Evolutionary conservation across 1,284 basidiomycete genomes (phyloP), one percentile per base, ranked within the genome.

Genomic region (Vanrija sp.): DNA sequence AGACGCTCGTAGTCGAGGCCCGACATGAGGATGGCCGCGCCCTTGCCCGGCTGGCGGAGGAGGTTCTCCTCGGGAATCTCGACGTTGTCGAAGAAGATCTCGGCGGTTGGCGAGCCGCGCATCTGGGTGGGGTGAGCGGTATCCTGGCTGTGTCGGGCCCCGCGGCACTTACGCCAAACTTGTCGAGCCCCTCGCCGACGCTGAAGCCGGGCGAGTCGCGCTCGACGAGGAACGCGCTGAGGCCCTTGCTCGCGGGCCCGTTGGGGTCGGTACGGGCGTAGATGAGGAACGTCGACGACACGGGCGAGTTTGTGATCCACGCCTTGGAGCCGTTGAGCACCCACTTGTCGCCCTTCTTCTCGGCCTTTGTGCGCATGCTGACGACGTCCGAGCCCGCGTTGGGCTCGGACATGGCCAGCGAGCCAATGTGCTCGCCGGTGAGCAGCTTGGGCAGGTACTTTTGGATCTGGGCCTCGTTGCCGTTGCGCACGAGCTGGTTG

Each of bases 271-370:
- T 91, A 77, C 94, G 94, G 16, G 93, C 93, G 73, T 97, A 97
- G 6, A 97, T 89, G 19, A 97, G 85, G 24, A 96, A 81, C 0
- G 91, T 96, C 12, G 86, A 88, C 2, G 94, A 89, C 23, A 85
- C 79, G 1, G 93, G 90, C 4, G 92, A 91, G 71, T 98, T 98
- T 25, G 94, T 97, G 71, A 97, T 97, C 91, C 92, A 96, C 77
- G 92, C 91, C 75, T 96, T 97, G 66, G 85, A 89, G 1, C 93
- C 93, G 66, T 89, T 95, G 61, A 96, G 72, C 54, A 81, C 78
- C 79, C 84, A 96, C 41, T 86, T 84, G 18, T 84, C 67, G 16
- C 57, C 78, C 35, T 87, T 81, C 75, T 86, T 87, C 57, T 85
- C 84, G 16, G 91, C 92, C 50, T 81, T 84, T 46, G 92, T 79